These are phyloP conservation scores for Dactylonectria macrodidyma DNA, from an alignment of 2,329 filamentous ascomycete species.

Conservation along the genomic window DNA sequence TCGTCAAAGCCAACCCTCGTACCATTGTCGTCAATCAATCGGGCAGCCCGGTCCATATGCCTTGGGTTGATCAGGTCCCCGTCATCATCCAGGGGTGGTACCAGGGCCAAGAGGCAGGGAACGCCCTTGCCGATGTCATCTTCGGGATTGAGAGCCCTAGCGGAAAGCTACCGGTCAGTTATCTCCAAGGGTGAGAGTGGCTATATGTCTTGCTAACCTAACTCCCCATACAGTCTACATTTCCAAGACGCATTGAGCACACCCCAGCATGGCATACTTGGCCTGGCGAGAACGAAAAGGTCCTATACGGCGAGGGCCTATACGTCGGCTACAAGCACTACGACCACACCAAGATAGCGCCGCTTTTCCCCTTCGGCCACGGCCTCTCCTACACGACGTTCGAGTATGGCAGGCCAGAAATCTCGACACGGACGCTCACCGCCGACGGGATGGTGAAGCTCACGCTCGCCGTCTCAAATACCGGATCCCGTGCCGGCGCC, in stretches of 20 bases:
- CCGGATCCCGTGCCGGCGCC: conserved; percentile 68
- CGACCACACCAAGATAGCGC: conserved; percentile 71
- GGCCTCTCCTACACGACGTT: conserved; percentile 82
- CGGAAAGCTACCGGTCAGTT: conserved; percentile 74
- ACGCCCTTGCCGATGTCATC: conserved; percentile 76
- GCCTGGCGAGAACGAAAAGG: conserved; percentile 78
- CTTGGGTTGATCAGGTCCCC: conserved; percentile 76
- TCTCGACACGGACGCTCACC: conserved; percentile 59
- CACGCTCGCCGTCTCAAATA: conserved; percentile 67
- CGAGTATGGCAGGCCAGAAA: conserved; percentile 70
- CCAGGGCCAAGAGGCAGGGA: conserved; percentile 78
- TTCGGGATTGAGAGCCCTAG: conserved; percentile 78
- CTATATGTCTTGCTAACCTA: conserved; percentile 11
- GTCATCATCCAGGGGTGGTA: conserved; percentile 72
- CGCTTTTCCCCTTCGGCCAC: conserved; percentile 81
- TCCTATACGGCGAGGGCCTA: conserved; percentile 80
- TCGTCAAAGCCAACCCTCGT: conserved; percentile 73
- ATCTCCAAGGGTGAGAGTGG: neutral
- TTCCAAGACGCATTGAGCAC: conserved; percentile 75
- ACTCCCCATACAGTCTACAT: conserved; percentile 66
- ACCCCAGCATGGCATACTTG: conserved; percentile 82
- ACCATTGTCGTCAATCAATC: conserved; percentile 76
- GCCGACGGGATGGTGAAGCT: conserved; percentile 60
- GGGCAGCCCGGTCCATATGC: conserved; percentile 66
- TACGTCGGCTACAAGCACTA: conserved; percentile 83